Conservation (phyloP, 805 yeast genomes). For the Zygotorulaspora danielsina region DNA sequence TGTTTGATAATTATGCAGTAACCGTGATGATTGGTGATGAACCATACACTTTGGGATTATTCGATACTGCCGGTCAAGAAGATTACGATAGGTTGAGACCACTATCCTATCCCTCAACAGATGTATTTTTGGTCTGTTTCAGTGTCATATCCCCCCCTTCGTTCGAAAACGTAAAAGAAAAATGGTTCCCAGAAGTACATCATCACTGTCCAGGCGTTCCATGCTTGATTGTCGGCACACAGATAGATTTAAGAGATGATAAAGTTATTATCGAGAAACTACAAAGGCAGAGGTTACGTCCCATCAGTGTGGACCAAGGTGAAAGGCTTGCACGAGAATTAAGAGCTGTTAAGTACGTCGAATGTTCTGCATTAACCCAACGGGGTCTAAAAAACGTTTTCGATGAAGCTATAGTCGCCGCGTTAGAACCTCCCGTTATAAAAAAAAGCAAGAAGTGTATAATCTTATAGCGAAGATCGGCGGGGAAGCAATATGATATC, state of each 20-base stretch:
- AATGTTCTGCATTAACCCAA: conserved; percentile 96
- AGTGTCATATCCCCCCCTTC: conserved; percentile 96
- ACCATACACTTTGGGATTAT: conserved; percentile 94
- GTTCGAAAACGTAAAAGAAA: conserved; percentile 94
- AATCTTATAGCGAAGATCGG: conserved; percentile 52
- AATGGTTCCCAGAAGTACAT: conserved; percentile 98
- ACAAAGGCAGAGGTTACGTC: conserved; percentile 83
- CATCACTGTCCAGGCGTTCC: conserved; percentile 99
- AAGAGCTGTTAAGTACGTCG: conserved; percentile 94
- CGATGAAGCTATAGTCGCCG: conserved; percentile 98
- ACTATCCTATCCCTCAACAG: conserved; percentile 93
- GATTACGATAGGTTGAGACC: conserved; percentile 98
- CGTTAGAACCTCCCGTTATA: conserved; percentile 92
- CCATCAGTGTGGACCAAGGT: conserved; percentile 82
- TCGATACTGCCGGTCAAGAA: conserved; percentile 99
- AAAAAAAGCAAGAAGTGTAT: conserved; percentile 75
- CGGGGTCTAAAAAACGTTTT: conserved; percentile 96
- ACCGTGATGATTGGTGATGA: conserved; percentile 96
- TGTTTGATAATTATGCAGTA: conserved; percentile 91
- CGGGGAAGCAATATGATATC: neutral
- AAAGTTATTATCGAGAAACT: conserved; percentile 85
- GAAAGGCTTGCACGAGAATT: conserved; percentile 89
- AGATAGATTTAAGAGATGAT: conserved; percentile 90
- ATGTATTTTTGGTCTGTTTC: conserved; percentile 92
- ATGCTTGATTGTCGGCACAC: conserved; percentile 94